Percentiles rank a stretch among this genome's conserved stretches.
phyloP scores from a whole-genome alignment of 1,284 basidiomycete species.

The Tylopilus sp. region DNA sequence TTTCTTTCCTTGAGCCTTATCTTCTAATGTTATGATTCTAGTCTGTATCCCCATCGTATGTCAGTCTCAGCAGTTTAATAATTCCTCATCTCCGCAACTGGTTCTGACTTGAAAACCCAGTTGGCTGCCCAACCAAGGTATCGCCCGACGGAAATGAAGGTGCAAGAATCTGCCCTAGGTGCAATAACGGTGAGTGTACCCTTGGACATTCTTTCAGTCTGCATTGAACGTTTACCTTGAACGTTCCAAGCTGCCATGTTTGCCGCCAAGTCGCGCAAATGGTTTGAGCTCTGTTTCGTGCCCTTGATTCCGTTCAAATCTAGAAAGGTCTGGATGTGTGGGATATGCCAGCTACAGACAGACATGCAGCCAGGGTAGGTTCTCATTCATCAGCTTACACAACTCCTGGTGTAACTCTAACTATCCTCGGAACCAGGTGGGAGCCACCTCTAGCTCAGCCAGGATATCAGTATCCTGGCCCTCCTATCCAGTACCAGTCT shows the following conservation, averaged over 20 bases:
- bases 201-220: background rate
- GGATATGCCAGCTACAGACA: constrained; percentile 61
- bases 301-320: constrained; percentile 60
- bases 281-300: constrained; percentile 66
- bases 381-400: background rate
- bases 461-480: constrained; percentile 45
- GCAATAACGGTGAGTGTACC: constrained; percentile 55
- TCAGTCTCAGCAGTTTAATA: constrained; percentile 41
- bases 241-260: constrained; percentile 52
- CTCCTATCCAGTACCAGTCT: constrained; percentile 30
- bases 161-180: constrained; percentile 60
- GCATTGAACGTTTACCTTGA: background rate
- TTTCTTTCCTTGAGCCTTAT: background rate
- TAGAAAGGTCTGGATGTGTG: constrained; percentile 61
- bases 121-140: constrained; percentile 61
- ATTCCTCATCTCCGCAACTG: constrained; percentile 17
- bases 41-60: constrained; percentile 62
- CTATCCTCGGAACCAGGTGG: constrained; percentile 48
- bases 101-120: constrained; percentile 43
- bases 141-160: constrained; percentile 55
- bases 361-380: constrained; percentile 57
- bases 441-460: constrained; percentile 50
- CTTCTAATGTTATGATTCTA: constrained; percentile 30
- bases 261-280: constrained; percentile 59
- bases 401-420: background rate